Evolutionary conservation across 2,329 filamentous ascomycete genomes (phyloP).

Genomic region (Pleoardoris graminearum): DNA sequence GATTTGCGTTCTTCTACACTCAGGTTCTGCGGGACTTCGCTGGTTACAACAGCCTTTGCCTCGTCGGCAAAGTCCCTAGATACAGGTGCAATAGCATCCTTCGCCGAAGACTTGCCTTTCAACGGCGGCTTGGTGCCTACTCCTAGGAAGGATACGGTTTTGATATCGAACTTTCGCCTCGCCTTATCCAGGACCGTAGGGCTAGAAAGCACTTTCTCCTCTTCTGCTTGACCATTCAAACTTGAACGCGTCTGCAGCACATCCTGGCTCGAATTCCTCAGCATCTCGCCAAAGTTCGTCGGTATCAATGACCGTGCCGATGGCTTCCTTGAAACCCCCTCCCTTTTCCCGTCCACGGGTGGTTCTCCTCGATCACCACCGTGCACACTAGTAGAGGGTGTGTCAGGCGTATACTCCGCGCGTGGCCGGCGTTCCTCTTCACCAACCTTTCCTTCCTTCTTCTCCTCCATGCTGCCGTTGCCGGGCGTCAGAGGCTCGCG

Average conservation of each 20-base stretch:
- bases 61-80: not conserved
- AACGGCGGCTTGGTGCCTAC: not conserved
- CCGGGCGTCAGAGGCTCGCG: not conserved
- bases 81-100: not conserved
- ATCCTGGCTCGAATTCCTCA: not conserved
- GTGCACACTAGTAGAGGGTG: not conserved
- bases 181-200: not conserved
- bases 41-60: not conserved
- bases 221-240: not conserved
- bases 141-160: not conserved
- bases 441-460: not conserved
- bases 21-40: not conserved
- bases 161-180: not conserved
- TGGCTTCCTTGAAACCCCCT: not conserved
- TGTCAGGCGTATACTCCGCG: not conserved
- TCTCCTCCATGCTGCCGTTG: not conserved
- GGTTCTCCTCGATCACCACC: not conserved
- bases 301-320: not conserved
- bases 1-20: not conserved
- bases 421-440: not conserved
- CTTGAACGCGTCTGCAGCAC: not conserved
- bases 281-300: constrained; percentile 8
- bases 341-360: not conserved
- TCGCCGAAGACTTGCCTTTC: too few species aligned
- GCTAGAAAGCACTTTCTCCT: not conserved